phyloP scores from a whole-genome alignment of 208 protist species.

The Leishmania martiniquensis region DNA sequence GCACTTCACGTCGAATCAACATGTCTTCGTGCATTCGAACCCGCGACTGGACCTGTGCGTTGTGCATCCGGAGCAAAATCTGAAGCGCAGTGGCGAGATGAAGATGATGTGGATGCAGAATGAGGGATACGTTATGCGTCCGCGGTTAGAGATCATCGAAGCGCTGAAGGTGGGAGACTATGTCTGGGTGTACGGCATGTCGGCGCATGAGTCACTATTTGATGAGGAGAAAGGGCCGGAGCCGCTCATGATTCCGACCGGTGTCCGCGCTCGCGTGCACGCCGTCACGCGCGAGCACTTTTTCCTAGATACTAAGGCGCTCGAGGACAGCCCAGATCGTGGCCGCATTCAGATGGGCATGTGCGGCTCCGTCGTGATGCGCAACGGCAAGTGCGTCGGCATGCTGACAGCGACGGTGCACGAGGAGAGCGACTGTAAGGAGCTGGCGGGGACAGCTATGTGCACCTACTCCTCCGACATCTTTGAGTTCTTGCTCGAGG shows the following conservation, averaged over 20 bases:
- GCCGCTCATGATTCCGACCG: constrained; percentile 91
- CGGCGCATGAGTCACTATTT: constrained; percentile 87
- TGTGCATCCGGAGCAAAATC: constrained; percentile 84
- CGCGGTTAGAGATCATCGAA: constrained; percentile 81
- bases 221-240: constrained; percentile 88
- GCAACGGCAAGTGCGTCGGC: constrained; percentile 89
- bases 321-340: constrained; percentile 68
- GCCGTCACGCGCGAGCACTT: constrained; percentile 87
- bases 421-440: constrained; percentile 71
- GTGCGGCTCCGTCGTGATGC: constrained; percentile 90
- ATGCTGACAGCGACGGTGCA: constrained; percentile 93
- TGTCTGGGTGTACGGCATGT: constrained; percentile 92
- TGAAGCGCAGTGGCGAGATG: constrained; percentile 90
- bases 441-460: constrained; percentile 90
- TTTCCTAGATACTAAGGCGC: constrained; percentile 80
- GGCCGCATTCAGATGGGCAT: constrained; percentile 88
- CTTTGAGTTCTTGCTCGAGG: constrained; percentile 90
- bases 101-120: constrained; percentile 95
- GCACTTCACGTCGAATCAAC: constrained; percentile 91
- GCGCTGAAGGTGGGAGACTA: constrained; percentile 76
- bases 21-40: constrained; percentile 89
- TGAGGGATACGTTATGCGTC: constrained; percentile 82
- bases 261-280: constrained; percentile 77
- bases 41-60: constrained; percentile 89
- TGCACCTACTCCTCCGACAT: constrained; percentile 87